These are phyloP conservation scores for Colletotrichum sp. DNA, from an alignment of 2,329 filamentous ascomycete genomes.

Conservation along the genomic window DNA sequence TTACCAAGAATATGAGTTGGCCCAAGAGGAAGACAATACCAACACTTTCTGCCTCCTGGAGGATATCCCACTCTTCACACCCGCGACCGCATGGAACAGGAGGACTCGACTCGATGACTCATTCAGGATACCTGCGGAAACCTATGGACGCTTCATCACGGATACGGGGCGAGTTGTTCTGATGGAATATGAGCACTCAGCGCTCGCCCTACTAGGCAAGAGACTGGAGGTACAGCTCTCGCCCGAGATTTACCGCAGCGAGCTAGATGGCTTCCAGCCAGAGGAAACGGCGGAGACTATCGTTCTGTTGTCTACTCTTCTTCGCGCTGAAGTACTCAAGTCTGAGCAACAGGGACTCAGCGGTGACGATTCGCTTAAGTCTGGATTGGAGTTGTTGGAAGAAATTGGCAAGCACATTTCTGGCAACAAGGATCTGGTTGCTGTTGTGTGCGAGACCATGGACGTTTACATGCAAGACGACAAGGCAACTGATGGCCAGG, in stretches of 20 bases:
- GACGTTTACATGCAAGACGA: constrained; percentile 72
- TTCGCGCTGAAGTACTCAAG: constrained; percentile 57
- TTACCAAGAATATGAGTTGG: constrained; percentile 78
- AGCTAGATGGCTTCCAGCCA: constrained; percentile 57
- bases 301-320: constrained; percentile 72
- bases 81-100: constrained; percentile 49
- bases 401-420: constrained; percentile 60
- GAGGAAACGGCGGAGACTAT: constrained; percentile 77
- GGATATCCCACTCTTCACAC: constrained; percentile 67
- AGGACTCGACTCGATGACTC: constrained; percentile 49
- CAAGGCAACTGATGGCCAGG: constrained; percentile 60
- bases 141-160: constrained; percentile 74
- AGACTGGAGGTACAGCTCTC: constrained; percentile 72
- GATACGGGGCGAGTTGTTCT: constrained; percentile 79
- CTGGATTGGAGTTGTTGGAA: constrained; percentile 56
- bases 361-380: constrained; percentile 26
- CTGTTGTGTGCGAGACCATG: constrained; percentile 83
- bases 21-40: constrained; percentile 84
- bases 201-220: constrained; percentile 79
- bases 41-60: constrained; percentile 75
- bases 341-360: constrained; percentile 23
- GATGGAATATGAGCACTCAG: constrained; percentile 81
- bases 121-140: constrained; percentile 70
- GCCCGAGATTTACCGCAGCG: constrained; percentile 58
- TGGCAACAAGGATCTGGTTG: constrained; percentile 76